Base-by-base conservation (phyloP, 331 rosid species). In the Erythrophleum ivorense region DNA sequence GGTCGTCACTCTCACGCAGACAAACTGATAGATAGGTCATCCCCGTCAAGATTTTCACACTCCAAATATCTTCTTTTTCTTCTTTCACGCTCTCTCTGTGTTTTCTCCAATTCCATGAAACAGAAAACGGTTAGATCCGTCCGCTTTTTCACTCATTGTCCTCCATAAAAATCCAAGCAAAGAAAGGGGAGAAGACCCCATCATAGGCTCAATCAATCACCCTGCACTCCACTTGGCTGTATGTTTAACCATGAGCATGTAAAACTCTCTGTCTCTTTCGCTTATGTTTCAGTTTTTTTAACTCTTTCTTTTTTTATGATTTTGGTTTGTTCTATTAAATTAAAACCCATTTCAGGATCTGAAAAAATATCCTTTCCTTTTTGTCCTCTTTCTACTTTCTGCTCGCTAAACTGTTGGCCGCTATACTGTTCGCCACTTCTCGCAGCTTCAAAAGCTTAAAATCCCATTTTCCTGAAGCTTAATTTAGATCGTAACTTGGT, bases 1-100 rank as follows among this genome's bases (percentile, higher is more conserved):
- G 64, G 60, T 88, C 86, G 82, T 85, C 90, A 71, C 67, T 81
- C 70, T 83, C 85, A 85, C 84, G 87, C 88, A 77, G 80, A 77
- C 87, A 54, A 3, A 62, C 76, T 31, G 69, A 73, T 71, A 68
- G 80, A 73, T 71, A 63, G 65, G 57, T 83, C 63, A 71, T 89
- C 88, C 60, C 70, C 87, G 46, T 76, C 75, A 38, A 19, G 52
- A 15, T 58, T 66, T 36, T 40, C 46, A 67, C n/a, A 1, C 31
- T 48, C 10, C 49, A 68, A 76, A 77, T 38, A 59, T 15, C 57
- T 82, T 34, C 45, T 29, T 19, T n/a, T 52, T 19, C 18, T 8
- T 19, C 55, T 62, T 21, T 19, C 76, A 53, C 41, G 24, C 45
- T 72, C 8, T 63, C 29, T 0, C 52, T 64, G 52, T 49, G 41